Conservation (phyloP, 306 rosid genomes). For the Macrotyloma uniflorum region DNA sequence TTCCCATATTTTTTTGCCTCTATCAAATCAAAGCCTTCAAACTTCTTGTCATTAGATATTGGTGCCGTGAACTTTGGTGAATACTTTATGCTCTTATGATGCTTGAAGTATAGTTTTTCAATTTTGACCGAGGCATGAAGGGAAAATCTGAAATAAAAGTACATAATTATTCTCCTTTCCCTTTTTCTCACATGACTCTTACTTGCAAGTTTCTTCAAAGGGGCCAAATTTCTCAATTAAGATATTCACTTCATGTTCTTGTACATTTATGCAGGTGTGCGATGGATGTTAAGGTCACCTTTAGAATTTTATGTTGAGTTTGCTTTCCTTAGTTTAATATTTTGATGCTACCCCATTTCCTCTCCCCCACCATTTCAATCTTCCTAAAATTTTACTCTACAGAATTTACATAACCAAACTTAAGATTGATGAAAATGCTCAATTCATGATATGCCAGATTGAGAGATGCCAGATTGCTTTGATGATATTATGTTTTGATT, state of each 20-base stretch:
- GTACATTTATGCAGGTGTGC: background rate
- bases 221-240: background rate
- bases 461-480: background rate
- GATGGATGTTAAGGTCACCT: background rate
- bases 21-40: conserved; percentile 13
- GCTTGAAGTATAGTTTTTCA: background rate
- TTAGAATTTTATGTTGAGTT: background rate
- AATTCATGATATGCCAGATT: too few relatives aligned
- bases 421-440: too few relatives aligned
- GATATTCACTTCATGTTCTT: conserved; percentile 1
- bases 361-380: background rate
- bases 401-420: too few relatives aligned
- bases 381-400: background rate
- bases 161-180: background rate
- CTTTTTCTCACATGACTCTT: background rate
- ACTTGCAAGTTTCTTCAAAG: background rate
- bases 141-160: background rate
- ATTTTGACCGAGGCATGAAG: background rate
- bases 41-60: background rate
- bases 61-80: too few relatives aligned
- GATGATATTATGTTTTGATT: background rate
- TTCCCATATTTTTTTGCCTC: conserved; percentile 34
- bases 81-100: too few relatives aligned
- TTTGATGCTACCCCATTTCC: background rate
- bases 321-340: background rate